Percentiles rank a stretch among this genome's conserved stretches.
phyloP scores from a whole-genome alignment of 148 eudicot genomes.

The Cornus controversa region DNA sequence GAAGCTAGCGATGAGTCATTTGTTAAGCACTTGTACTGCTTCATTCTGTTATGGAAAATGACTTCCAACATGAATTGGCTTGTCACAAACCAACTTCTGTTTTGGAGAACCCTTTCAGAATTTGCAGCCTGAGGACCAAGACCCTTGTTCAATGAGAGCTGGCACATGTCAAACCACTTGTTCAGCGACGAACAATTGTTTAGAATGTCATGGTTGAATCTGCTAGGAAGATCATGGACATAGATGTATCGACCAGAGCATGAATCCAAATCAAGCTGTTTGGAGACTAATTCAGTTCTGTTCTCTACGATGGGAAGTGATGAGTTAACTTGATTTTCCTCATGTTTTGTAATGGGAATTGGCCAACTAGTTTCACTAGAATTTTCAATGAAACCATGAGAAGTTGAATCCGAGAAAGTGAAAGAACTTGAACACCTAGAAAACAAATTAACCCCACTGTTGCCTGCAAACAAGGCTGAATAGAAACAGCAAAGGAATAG shows the following conservation, averaged over 20 bases:
- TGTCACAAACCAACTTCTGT: slow-evolving; percentile 38
- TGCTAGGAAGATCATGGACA: slow-evolving; percentile 43
- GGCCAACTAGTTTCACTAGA: too few species aligned
- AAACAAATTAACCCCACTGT: too few species aligned
- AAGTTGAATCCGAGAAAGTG: too few species aligned
- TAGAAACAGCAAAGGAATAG: too few species aligned
- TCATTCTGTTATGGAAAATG: too few species aligned
- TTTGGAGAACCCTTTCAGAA: slow-evolving; percentile 26
- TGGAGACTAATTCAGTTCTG: too few species aligned
- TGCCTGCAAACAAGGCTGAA: too few species aligned
- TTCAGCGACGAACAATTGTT: slow-evolving; percentile 34
- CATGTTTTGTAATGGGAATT: too few species aligned
- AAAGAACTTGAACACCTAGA: too few species aligned
- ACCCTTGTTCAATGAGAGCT: slow-evolving; percentile 35
- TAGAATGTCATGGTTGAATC: slow-evolving; percentile 41
- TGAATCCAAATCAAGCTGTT: slow-evolving; percentile 16
- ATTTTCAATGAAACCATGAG: too few species aligned
- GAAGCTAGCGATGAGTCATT: slow-evolving; percentile 30
- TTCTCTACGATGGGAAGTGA: too few species aligned
- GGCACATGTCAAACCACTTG: slow-evolving; percentile 52
- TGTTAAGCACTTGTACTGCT: slow-evolving; percentile 30
- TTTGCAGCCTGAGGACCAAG: slow-evolving; percentile 29
- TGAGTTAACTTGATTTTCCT: too few species aligned
- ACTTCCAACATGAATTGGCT: slow-evolving; percentile 42
- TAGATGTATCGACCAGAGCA: slow-evolving; percentile 34